Base-by-base conservation (phyloP, 352 stramenopile genomes). In the Pythium graminicola region DNA sequence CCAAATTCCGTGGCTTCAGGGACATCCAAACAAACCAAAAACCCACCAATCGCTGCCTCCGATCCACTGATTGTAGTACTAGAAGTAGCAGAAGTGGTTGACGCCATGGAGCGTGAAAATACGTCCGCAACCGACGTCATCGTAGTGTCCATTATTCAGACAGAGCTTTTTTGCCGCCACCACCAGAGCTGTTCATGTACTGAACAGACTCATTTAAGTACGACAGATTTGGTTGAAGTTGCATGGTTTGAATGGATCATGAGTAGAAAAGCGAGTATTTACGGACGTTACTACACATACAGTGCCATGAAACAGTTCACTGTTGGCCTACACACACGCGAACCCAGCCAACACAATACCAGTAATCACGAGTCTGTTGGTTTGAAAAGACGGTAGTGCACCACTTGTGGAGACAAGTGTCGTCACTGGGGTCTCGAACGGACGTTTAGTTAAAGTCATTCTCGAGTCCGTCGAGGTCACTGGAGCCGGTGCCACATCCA, bases 11-110 rank as follows among this genome's bases (percentile, higher is more conserved):
- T 92, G 43, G 53, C 69, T 44, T 66, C 36, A 9, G 83, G 83
- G n/a, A 94, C 81, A 35, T 89, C 77, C 28, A 94, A 65, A 62
- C 83, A 94, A 54, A 94, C 80, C 29, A 94, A 61, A 43, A 89
- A 89, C 38, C 80, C 80, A 32, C 81, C 79, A 24, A 82, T 47
- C 10, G 32, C 22, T 23, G 39, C 44, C 29, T 28, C 39, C 23
- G 17, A 54, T 61, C 47, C 47, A 41, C 33, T 38, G 40, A 17
- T 29, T 36, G 13, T 50, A 0, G 41, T 24, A 13, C 19, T 8
- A 2, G 41, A 14, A 31, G 54, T 4, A 7, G 19, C 5, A 2
- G 31, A 7, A 0, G 10, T 26, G 29, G 17, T 27, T 4, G 48
- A 10, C 3, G 31, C 41, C 45, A 56, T 24, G 8, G 57, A 54